Evolutionary conservation across 2,329 filamentous ascomycete genomes (phyloP).

Genomic region (Blastomyces parvus): DNA sequence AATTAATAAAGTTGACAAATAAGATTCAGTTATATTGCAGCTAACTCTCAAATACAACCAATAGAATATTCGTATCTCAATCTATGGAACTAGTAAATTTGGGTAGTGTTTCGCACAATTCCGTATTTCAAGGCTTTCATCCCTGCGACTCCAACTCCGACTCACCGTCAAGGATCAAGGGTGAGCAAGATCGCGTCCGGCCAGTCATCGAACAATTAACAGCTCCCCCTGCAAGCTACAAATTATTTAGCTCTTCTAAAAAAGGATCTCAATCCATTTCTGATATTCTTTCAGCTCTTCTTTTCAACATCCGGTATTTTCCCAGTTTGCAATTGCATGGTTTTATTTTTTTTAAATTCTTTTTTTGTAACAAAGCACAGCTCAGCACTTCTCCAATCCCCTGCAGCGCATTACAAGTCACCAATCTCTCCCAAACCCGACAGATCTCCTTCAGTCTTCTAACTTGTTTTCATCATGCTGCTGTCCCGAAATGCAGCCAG

Average conservation of each 20-base stretch:
- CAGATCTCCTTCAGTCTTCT: neutral
- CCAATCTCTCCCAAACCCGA: neutral
- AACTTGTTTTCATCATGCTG: conserved; percentile 8
- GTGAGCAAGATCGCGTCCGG: neutral
- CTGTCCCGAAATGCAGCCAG: conserved; percentile 14
- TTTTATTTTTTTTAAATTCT: neutral
- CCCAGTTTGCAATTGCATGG: neutral
- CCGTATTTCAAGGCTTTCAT: too few relatives aligned
- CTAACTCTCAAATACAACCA: neutral
- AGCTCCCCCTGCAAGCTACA: neutral
- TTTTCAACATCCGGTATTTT: neutral
- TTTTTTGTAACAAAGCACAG: neutral
- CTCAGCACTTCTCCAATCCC: neutral
- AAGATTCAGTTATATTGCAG: too few relatives aligned
- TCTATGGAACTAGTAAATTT: neutral
- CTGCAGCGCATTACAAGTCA: neutral
- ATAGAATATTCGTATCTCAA: neutral
- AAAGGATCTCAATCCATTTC: neutral
- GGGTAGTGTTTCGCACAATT: neutral
- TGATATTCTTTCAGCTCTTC: neutral
- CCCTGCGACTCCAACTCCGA: neutral
- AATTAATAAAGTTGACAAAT: too few relatives aligned
- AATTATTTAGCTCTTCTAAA: neutral
- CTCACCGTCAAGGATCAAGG: neutral
- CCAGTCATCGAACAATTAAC: neutral